These are phyloP conservation scores for Phytophthora capsici DNA, from an alignment of 352 stramenopile genomes.

Conservation along the genomic window DNA sequence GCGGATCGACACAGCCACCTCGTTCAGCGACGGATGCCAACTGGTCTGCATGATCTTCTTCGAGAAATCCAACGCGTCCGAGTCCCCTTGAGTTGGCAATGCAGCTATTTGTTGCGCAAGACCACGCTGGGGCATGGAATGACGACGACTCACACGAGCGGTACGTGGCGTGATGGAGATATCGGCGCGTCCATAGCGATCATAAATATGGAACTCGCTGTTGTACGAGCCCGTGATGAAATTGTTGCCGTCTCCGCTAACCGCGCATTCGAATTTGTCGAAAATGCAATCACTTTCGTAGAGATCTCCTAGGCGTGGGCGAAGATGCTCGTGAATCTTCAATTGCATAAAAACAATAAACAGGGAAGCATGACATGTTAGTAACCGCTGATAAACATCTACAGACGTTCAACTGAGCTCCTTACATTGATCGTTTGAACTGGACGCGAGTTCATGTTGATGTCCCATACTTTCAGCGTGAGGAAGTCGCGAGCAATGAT, in stretches of 20 bases:
- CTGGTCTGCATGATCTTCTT: constrained; percentile 88
- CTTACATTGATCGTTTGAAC: constrained; percentile 93
- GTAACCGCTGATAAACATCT: neutral
- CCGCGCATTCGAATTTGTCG: constrained; percentile 96
- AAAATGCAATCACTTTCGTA: constrained; percentile 98
- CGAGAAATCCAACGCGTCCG: constrained; percentile 79
- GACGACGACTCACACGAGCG: constrained; percentile 53
- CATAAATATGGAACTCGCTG: constrained; percentile 94
- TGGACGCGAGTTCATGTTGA: constrained; percentile 94
- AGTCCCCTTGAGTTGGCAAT: constrained; percentile 37
- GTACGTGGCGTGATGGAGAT: constrained; percentile 67
- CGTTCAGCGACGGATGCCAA: constrained; percentile 83
- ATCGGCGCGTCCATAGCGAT: constrained; percentile 81
- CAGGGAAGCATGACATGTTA: neutral
- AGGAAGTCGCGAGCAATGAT: constrained; percentile 96
- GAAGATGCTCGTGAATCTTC: constrained; percentile 93
- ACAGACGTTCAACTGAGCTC: neutral
- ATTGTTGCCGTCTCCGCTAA: constrained; percentile 92
- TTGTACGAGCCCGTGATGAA: constrained; percentile 96
- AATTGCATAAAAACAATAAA: too few relatives aligned
- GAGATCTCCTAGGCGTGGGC: constrained; percentile 85
- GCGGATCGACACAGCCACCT: constrained; percentile 81
- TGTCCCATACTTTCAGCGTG: constrained; percentile 96
- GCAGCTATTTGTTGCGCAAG: constrained; percentile 68
- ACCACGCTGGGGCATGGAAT: constrained; percentile 73